Base-by-base conservation (phyloP, 108 stramenopile genomes). In the Skeletonema menzelii region DNA sequence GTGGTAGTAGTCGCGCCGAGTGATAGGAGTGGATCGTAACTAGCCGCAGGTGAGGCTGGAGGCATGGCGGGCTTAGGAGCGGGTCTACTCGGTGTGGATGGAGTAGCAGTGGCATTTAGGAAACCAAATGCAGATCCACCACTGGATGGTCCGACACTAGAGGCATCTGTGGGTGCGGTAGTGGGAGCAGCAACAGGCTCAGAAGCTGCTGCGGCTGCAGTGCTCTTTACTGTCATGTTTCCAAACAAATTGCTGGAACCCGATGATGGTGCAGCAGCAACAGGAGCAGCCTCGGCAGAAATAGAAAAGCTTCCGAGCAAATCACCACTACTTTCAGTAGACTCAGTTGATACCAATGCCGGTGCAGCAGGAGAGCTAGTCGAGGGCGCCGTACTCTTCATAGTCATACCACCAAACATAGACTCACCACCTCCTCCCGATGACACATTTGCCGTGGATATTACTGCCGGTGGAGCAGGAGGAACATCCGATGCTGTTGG, bases 51-150 rank as follows among this genome's bases (percentile, higher is more conserved):
- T 22, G 77, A 38, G 63, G 69, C 24, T 12, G 80, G 42, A 6
- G 75, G 26, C 49, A 53, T 53, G 22, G n/a, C n/a, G n/a, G n/a
- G 15, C 49, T 53, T 53, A 22, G 49, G 19, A 53, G 49, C 49
- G 1, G 49, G 49, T 10, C 4, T 15, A n/a, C 49, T 53, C 30
- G 67, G 19, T 13, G 60, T 22, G 28, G 49, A 47, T 3, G 69
- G 27, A 14, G 73, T 19, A 1, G 73, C 14, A 4, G 64, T 69
- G 19, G 83, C 59, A 69, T 90, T 90, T 70, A 92, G 84, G 80
- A 92, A 92, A 40, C 87, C 88, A 73, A 92, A 92, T 32, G 88
- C 88, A 30, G 91, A 92, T 60, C 82, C 88, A 40, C 68, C 26
- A 15, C 73, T 44, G 35, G 89, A 3, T 60, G 76, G 46, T 22